Conservation (phyloP, 495 filamentous ascomycete species). For the Penicillium goetzii region DNA sequence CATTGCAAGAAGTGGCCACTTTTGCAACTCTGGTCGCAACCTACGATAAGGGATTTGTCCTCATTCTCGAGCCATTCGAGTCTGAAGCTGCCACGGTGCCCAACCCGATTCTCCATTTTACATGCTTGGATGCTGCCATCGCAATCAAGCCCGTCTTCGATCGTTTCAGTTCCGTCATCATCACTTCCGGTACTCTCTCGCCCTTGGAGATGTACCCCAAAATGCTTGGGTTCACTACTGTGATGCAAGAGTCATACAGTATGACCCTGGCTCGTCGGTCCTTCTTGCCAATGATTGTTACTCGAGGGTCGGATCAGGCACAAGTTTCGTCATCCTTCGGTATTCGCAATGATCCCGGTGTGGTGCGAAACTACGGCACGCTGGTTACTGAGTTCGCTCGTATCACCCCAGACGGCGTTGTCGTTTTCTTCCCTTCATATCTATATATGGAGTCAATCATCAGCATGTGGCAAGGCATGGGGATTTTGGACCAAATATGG, state of each 20-base stretch:
- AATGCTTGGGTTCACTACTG: slow-evolving; percentile 90
- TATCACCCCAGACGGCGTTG: slow-evolving; percentile 94
- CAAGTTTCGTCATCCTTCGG: slow-evolving; percentile 89
- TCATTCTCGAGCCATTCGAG: slow-evolving; percentile 96
- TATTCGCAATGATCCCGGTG: slow-evolving; percentile 90
- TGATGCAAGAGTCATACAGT: slow-evolving; percentile 93
- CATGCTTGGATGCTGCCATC: slow-evolving; percentile 96
- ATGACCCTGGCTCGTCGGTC: slow-evolving; percentile 96
- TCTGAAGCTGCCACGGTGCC: slow-evolving; percentile 94
- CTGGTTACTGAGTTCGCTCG: slow-evolving; percentile 91
- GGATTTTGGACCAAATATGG: slow-evolving; percentile 96
- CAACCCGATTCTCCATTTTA: slow-evolving; percentile 94
- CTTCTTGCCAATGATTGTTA: slow-evolving; percentile 97
- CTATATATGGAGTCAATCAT: slow-evolving; percentile 99
- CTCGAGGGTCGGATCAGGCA: slow-evolving; percentile 90
- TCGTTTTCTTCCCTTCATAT: slow-evolving; percentile 98
- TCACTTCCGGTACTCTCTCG: slow-evolving; percentile 96
- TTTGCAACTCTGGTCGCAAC: slow-evolving; percentile 98
- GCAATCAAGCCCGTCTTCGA: slow-evolving; percentile 98
- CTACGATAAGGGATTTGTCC: slow-evolving; percentile 94
- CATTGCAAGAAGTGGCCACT: slow-evolving; percentile 95
- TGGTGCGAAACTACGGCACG: slow-evolving; percentile 93
- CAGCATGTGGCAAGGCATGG: slow-evolving; percentile 98
- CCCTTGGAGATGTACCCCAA: slow-evolving; percentile 99
- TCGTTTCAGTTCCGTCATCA: slow-evolving; percentile 95